Percentiles rank a stretch among this genome's conserved stretches.
Conservation (phyloP, 2,329 filamentous ascomycete genomes). For the Aspergillus ibericus region DNA sequence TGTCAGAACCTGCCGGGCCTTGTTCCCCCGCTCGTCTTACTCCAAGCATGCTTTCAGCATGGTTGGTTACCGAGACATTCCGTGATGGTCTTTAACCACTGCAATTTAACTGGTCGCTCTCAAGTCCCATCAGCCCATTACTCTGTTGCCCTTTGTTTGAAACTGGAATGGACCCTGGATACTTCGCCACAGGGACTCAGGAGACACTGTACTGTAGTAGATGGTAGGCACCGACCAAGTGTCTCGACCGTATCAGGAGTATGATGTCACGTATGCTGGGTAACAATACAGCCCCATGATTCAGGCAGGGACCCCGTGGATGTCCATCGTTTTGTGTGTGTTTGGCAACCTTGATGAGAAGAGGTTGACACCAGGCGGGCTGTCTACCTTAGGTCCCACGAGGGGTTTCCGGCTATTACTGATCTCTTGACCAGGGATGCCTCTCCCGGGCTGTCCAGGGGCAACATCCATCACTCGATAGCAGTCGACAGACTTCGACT, state of each 20-base stretch:
- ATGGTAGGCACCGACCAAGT: no score
- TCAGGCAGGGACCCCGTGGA: neutral
- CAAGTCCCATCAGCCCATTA: neutral
- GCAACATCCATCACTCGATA: neutral
- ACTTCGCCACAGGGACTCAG: neutral
- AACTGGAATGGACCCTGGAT: neutral
- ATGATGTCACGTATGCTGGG: slow-evolving; percentile 8
- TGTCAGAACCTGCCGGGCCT: neutral
- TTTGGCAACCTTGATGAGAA: neutral
- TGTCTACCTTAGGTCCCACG: neutral
- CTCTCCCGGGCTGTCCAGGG: neutral
- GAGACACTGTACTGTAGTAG: neutral
- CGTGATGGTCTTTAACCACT: neutral
- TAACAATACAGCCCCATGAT: slow-evolving; percentile 4
- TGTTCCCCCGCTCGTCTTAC: neutral
- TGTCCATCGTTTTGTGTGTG: neutral
- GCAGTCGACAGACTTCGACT: no score
- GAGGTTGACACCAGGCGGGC: neutral
- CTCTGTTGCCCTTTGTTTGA: neutral
- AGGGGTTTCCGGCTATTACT: neutral
- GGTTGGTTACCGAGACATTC: slow-evolving; percentile 5
- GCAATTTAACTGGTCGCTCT: neutral
- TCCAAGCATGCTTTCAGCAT: neutral
- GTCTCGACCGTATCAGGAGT: neutral
- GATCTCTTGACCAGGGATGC: neutral